A percentile compares a stretch with the other conserved stretches of the same genome.
These are phyloP conservation scores for Cardamine resedifolia DNA, from an alignment of 345 rosid species.

Conservation along the genomic window DNA sequence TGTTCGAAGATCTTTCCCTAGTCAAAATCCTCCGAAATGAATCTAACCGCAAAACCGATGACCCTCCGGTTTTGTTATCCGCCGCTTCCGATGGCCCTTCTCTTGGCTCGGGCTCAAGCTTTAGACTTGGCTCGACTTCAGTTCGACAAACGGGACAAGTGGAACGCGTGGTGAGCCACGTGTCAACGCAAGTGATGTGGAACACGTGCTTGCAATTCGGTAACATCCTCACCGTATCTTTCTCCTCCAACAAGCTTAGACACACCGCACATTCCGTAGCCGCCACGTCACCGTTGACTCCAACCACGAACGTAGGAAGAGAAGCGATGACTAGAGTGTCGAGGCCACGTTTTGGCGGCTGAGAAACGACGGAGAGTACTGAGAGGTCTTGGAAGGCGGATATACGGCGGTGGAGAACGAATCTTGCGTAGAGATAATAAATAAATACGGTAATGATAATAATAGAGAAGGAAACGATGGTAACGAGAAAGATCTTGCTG, in stretches of 20 bases:
- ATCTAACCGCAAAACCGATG: conserved; percentile 48
- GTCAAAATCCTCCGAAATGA: conserved; percentile 49
- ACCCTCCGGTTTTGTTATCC: conserved; percentile 34
- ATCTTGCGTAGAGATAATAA: conserved; percentile 50
- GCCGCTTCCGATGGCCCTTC: conserved; percentile 35
- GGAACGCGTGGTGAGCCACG: conserved; percentile 58
- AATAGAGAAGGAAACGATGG: conserved; percentile 44
- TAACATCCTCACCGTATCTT: conserved; percentile 57
- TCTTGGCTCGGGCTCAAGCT: conserved; percentile 51
- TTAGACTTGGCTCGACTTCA: conserved; percentile 61
- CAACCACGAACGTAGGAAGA: conserved; percentile 51
- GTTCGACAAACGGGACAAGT: conserved; percentile 81
- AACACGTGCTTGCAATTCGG: conserved; percentile 83
- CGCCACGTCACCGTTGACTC: conserved; percentile 2
- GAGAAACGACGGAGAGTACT: conserved; percentile 23
- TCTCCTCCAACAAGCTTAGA: conserved; percentile 59
- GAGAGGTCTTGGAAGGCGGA: conserved; percentile 32
- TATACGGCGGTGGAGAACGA: conserved; percentile 41
- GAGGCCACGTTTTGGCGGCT: conserved; percentile 56
- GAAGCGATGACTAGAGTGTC: conserved; percentile 49
- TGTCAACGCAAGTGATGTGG: conserved; percentile 66
- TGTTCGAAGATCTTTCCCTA: conserved; percentile 47
- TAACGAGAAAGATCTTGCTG: conserved; percentile 50
- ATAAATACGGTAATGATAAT: conserved; percentile 42
- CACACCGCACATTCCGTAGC: conserved; percentile 65